phyloP scores from a whole-genome alignment of 441 rosid species.

The Hura crepitans region DNA sequence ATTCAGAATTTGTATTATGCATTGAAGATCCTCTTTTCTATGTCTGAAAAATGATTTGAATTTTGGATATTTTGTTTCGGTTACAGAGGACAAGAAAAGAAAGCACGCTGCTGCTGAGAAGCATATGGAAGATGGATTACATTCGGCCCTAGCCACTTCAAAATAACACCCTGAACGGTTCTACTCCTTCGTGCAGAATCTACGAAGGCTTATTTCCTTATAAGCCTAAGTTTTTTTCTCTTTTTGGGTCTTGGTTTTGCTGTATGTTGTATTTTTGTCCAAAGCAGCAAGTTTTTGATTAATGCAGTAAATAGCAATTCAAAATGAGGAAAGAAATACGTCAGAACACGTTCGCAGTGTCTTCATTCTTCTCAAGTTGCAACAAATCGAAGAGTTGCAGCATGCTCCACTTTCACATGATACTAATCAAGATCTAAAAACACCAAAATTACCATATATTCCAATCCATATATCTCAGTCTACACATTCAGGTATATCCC shows the following conservation, averaged over 20 bases:
- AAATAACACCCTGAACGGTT: slow-evolving; percentile 34
- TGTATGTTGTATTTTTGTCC: neutral
- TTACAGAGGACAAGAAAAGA: slow-evolving; percentile 86
- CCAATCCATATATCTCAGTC: too few relatives aligned
- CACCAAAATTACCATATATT: neutral
- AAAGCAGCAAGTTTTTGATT: slow-evolving; percentile 4
- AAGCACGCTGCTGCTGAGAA: slow-evolving; percentile 89
- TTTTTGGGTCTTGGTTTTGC: neutral
- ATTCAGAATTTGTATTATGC: neutral
- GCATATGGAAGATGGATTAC: slow-evolving; percentile 85
- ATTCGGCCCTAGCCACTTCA: slow-evolving; percentile 63
- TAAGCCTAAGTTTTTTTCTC: neutral
- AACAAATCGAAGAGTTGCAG: neutral
- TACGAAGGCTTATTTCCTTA: neutral
- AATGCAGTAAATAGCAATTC: neutral
- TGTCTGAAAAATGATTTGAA: neutral
- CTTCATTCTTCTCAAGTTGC: neutral
- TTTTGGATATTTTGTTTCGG: neutral
- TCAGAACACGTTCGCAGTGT: neutral
- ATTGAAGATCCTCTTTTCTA: neutral
- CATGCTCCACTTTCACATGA: too few relatives aligned
- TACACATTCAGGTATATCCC: neutral
- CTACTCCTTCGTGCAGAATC: too few relatives aligned
- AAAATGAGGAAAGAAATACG: neutral
- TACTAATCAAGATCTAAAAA: too few relatives aligned